Evolutionary conservation across 331 rosid species (phyloP).

Genomic region (Rhamnella rubrinervis): DNA sequence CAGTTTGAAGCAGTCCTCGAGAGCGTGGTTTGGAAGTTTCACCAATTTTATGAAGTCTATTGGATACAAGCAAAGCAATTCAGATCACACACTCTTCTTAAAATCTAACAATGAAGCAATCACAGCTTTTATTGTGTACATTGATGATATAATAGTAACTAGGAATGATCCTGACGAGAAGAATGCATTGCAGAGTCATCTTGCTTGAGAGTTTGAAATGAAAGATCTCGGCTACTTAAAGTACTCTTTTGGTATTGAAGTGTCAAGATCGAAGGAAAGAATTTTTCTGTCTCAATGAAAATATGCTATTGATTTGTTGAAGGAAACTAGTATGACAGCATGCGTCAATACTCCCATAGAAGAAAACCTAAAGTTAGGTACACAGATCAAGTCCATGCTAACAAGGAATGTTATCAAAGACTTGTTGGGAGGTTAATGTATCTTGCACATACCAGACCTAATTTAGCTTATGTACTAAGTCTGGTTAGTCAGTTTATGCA

Average conservation of each 20-base stretch:
- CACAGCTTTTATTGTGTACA: neutral
- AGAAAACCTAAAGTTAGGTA: neutral
- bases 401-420: too few species aligned
- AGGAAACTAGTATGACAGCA: neutral
- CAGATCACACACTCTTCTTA: neutral
- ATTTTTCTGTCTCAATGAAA: conserved; percentile 5
- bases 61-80: neutral
- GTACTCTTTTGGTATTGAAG: neutral
- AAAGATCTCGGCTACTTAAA: neutral
- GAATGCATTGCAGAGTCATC: neutral
- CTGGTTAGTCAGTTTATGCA: too few species aligned
- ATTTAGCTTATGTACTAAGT: too few species aligned
- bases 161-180: conserved; percentile 12
- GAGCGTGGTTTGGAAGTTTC: conserved; percentile 11
- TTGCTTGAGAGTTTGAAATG: neutral
- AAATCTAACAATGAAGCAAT: neutral
- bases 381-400: neutral
- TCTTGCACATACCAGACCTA: too few species aligned
- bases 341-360: neutral
- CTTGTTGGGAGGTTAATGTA: too few species aligned
- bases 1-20: conserved; percentile 1
- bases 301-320: neutral
- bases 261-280: neutral
- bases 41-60: neutral
- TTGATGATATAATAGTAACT: neutral